phyloP scores from a whole-genome alignment of 2,329 filamentous ascomycete species.

The Stagonosporopsis chrysanthemi region DNA sequence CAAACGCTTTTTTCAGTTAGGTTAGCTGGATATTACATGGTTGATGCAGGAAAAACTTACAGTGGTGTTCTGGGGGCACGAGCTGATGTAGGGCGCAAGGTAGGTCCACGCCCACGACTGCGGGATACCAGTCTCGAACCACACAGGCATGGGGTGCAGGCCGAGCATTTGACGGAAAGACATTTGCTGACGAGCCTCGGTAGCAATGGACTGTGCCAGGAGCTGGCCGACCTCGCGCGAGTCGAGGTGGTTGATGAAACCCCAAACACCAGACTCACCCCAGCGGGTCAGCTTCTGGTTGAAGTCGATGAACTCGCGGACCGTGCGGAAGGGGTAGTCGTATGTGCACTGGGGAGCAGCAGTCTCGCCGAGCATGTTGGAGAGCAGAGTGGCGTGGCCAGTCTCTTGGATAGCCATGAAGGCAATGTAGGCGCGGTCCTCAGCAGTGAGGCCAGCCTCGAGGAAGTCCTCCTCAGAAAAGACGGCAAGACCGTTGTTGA shows the following conservation, averaged over 20 bases:
- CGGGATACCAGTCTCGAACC: slow-evolving; percentile 80
- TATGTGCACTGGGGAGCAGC: slow-evolving; percentile 79
- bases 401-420: slow-evolving; percentile 81
- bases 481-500: slow-evolving; percentile 75
- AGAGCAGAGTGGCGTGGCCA: slow-evolving; percentile 78
- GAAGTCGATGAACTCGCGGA: slow-evolving; percentile 83
- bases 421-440: slow-evolving; percentile 74
- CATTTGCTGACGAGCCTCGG: slow-evolving; percentile 82
- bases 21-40: background rate
- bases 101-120: slow-evolving; percentile 87
- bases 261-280: slow-evolving; percentile 81
- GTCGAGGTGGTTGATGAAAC: slow-evolving; percentile 80
- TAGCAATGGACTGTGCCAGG: slow-evolving; percentile 77
- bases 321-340: slow-evolving; percentile 78
- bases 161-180: slow-evolving; percentile 85
- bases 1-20: slow-evolving; percentile 58
- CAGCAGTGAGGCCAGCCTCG: slow-evolving; percentile 69
- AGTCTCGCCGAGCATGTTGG: slow-evolving; percentile 77
- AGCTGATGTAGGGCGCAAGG: slow-evolving; percentile 80
- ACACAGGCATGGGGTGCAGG: slow-evolving; percentile 81
- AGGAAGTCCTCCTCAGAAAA: slow-evolving; percentile 76
- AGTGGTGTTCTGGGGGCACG: slow-evolving; percentile 75
- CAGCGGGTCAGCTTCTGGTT: slow-evolving; percentile 84
- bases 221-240: slow-evolving; percentile 76
- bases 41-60: background rate